Evolutionary conservation across 768 basidiomycete species (phyloP), one percentile per base, ranked within the genome.

Genomic region (Rhodotorula babjevae): DNA sequence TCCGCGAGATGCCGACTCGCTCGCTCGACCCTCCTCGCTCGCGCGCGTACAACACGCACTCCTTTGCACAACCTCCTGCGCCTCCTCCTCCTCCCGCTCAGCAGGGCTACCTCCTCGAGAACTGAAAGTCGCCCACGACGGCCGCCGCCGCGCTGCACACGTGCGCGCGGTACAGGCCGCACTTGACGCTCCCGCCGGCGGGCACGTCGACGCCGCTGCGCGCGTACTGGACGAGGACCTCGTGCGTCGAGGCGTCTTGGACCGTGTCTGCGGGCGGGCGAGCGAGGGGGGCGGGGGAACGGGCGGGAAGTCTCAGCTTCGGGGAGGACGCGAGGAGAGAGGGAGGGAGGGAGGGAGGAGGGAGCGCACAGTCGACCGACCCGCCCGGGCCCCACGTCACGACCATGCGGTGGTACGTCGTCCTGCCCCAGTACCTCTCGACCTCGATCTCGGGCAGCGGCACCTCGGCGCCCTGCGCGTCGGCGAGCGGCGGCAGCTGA

Each of bases 111-210:
- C 53, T 33, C 53, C 55, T 55, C 27, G 19, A 23, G 27, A 73
- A 73, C 40, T 66, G 56, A 40, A 73, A 69, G 44, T 73, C 72
- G 15, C 72, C 72, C 3, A 66, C 55, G 27, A 69, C 63, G 9
- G 72, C 67, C 14, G 44, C 53, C 47, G 72, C 73, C 6, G 66
- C 19, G 23, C 61, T 63, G 52, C 61, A 67, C 14, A 74, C 68
- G 44, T 69, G 65, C 18, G 65, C 65, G 10, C 73, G 55, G 64
- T 74, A 70, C 25, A 74, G 42, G 2, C 72, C 72, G 27, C 33
- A 62, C 49, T 73, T 73, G 59, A 73, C 44, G 7, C 59, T 57
- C 0, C 67, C 72, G 31, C 62, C 36, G 9, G 72, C 67, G 0
- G 67, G 63, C 9, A 73, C 61, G 60, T 61, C 11, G 23, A 66